Evolutionary conservation across 169 alveolate species (phyloP), one percentile per base, ranked within the genome.

Genomic region (Eimeria brunetti): DNA sequence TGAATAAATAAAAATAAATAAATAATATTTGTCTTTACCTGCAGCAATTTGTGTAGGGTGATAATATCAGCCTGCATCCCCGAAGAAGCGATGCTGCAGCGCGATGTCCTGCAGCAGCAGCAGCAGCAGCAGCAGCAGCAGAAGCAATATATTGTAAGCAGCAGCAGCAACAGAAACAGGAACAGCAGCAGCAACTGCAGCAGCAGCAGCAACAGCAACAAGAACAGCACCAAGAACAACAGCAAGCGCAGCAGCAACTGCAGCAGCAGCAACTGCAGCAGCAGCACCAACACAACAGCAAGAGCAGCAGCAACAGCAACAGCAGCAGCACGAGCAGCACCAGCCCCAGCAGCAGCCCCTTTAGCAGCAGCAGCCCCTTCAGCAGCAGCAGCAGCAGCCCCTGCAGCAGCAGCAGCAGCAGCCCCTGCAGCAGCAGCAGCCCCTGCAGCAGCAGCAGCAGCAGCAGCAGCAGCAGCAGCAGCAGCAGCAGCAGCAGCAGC

Each of bases 21-120:
- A 44, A 41, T 16, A 64, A 58, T 56, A 33, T 38, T 6, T 71
- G 24, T 38, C n/a, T 22, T 41, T 67, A 96, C 96, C 94, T 93
- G n/a, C 80, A 96, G 56, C 30, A 53, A 64, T 38, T 73, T 60
- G 76, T 96, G 97, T 8, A 96, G 96, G 4, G 96, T 94, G 30
- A 69, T 53, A 78, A 53, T 62, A 41, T 96, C 97, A 1, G 97
- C 96, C 69, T 94, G 94, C 97, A 94, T 93, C 22, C 97, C 97
- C 16, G 95, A 80, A 51, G 96, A 81, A 27, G 95, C 89, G 16
- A 96, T 69, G 64, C 93, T 88, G 67, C 95, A 90, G 38, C 93
- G 92, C 69, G 73, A 69, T 12, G 97, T 96, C 93, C 97, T 96
- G 60, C 64, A 30, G 53, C 53, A 56, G 71, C 69, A 53, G 73